These are phyloP conservation scores for Trichoderma citrinoviride DNA, from an alignment of 2,329 filamentous ascomycete species.

Conservation along the genomic window DNA sequence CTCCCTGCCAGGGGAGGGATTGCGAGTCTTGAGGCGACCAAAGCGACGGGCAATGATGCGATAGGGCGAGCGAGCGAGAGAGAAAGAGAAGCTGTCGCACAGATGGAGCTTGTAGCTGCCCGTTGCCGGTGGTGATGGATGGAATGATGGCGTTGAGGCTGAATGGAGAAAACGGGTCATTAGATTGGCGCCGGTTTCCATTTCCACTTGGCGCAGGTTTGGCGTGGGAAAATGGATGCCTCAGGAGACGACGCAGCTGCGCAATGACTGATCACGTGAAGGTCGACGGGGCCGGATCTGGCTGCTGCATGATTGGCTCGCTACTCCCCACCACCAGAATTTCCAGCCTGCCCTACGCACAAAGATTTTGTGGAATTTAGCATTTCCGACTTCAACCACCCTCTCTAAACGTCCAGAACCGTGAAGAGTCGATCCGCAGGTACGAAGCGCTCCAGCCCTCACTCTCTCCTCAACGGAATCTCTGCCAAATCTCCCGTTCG, in stretches of 20 bases:
- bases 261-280: slow-evolving; percentile 30
- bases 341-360: slow-evolving; percentile 44
- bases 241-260: slow-evolving; percentile 16
- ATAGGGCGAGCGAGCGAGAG: slow-evolving; percentile 7
- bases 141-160: slow-evolving; percentile 24
- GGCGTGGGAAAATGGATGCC: slow-evolving; percentile 9
- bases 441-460: slow-evolving; percentile 33
- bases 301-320: slow-evolving; percentile 37
- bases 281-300: background rate
- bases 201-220: slow-evolving; percentile 14
- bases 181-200: slow-evolving; percentile 20
- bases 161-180: slow-evolving; percentile 16
- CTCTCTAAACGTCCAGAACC: slow-evolving; percentile 38
- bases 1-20: slow-evolving; percentile 15
- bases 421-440: slow-evolving; percentile 44
- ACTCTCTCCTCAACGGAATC: slow-evolving; percentile 21
- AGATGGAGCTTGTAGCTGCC: slow-evolving; percentile 23
- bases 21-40: background rate
- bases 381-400: slow-evolving; percentile 36
- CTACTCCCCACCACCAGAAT: slow-evolving; percentile 35
- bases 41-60: slow-evolving; percentile 5
- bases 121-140: slow-evolving; percentile 22
- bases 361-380: slow-evolving; percentile 44
- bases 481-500: slow-evolving; percentile 10
- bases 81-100: slow-evolving; percentile 26